These are phyloP conservation scores for Prunus yedoensis DNA, from an alignment of 331 rosid genomes.

Conservation along the genomic window DNA sequence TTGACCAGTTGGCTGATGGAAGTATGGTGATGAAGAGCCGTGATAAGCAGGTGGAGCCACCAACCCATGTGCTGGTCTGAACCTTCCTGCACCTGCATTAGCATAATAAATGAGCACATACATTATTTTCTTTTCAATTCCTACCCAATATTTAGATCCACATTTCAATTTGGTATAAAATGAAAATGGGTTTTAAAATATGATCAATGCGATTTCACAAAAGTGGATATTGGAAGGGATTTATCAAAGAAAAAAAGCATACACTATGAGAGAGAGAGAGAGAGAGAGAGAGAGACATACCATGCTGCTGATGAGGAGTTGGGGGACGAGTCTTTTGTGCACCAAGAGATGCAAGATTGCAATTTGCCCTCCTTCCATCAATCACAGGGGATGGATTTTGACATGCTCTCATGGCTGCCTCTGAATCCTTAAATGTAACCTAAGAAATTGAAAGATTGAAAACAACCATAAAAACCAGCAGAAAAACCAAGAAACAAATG, in stretches of 20 bases:
- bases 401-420: constrained; percentile 90
- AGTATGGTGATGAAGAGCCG: constrained; percentile 62
- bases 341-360: constrained; percentile 96
- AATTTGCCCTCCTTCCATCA: constrained; percentile 96
- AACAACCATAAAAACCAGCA: not conserved
- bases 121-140: not conserved
- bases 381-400: constrained; percentile 91
- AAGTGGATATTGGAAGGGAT: not conserved
- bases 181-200: not conserved
- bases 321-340: constrained; percentile 67
- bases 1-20: constrained; percentile 69
- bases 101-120: not conserved
- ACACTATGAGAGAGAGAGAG: not conserved
- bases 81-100: constrained; percentile 55
- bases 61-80: constrained; percentile 62
- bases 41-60: constrained; percentile 63
- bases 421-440: constrained; percentile 98
- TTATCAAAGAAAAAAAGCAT: not conserved
- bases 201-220: not conserved
- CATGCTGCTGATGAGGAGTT: constrained; percentile 64
- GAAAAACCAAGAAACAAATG: not conserved
- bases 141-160: constrained; percentile 15
- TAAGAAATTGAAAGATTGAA: constrained; percentile 11
- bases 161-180: constrained; percentile 3
- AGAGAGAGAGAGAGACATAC: constrained; percentile 37